phyloP scores from a whole-genome alignment of 805 yeast species.

The Spencermartinsiella europaea region DNA sequence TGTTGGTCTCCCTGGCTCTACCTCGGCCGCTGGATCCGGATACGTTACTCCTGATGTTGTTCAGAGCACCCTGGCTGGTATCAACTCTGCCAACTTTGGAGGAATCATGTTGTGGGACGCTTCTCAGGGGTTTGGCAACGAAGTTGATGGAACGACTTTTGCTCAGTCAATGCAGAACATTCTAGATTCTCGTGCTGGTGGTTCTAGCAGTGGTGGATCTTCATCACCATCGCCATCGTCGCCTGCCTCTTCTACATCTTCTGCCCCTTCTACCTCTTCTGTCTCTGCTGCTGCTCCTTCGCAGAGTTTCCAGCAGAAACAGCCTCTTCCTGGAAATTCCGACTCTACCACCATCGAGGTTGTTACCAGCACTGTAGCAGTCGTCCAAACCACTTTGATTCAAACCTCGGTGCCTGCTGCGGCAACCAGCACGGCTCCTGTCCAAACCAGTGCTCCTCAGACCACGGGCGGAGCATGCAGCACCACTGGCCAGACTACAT shows the following conservation, averaged over 20 bases:
- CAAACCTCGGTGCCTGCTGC: slow-evolving; percentile 12
- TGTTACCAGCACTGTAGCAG: slow-evolving; percentile 9
- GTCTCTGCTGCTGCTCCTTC: slow-evolving; percentile 17
- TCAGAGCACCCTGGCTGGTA: slow-evolving; percentile 18
- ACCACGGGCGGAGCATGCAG: slow-evolving; percentile 20
- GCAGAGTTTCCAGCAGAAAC: slow-evolving; percentile 12
- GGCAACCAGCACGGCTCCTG: slow-evolving; percentile 10
- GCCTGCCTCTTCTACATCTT: slow-evolving; percentile 12
- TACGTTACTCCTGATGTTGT: slow-evolving; percentile 40
- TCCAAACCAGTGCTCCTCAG: neutral
- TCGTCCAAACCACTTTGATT: slow-evolving; percentile 14
- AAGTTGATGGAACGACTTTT: slow-evolving; percentile 42
- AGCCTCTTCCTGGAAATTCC: neutral
- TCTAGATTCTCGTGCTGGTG: slow-evolving; percentile 27
- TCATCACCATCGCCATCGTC: slow-evolving; percentile 12
- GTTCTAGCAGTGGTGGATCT: slow-evolving; percentile 10
- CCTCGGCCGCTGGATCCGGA: slow-evolving; percentile 51
- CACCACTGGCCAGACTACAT: slow-evolving; percentile 46
- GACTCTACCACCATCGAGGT: slow-evolving; percentile 1
- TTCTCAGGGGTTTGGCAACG: slow-evolving; percentile 48
- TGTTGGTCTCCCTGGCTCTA: slow-evolving; percentile 69
- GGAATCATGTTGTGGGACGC: slow-evolving; percentile 88
- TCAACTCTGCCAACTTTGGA: slow-evolving; percentile 42
- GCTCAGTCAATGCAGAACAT: slow-evolving; percentile 41
- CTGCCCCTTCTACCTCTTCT: slow-evolving; percentile 17